phyloP scores from a whole-genome alignment of 345 rosid species.

The Salix brachista region DNA sequence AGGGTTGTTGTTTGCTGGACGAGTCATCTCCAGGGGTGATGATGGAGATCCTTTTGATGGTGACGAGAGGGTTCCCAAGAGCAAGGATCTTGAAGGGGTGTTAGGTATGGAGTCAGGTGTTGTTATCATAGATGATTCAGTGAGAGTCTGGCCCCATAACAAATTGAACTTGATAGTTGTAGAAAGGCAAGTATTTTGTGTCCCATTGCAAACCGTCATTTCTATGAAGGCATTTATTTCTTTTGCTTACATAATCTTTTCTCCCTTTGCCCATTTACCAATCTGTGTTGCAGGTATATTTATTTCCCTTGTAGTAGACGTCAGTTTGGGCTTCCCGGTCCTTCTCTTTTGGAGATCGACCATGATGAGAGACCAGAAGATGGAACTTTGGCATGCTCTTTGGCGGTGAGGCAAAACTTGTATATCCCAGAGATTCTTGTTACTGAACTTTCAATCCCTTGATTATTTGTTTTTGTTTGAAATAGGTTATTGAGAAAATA shows the following conservation, averaged over 20 bases:
- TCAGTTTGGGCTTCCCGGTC: conserved; percentile 93
- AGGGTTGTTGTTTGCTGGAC: conserved; percentile 81
- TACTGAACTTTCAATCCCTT: not conserved
- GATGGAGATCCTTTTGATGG: conserved; percentile 79
- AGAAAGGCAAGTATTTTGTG: conserved; percentile 55
- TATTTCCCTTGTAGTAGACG: conserved; percentile 97
- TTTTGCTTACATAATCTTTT: not conserved
- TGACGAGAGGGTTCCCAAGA: conserved; percentile 89
- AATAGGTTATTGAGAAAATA: conserved; percentile 83
- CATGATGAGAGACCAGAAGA: conserved; percentile 94
- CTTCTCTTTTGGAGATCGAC: conserved; percentile 97
- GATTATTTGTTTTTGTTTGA: conserved; percentile 5
- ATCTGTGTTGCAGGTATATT: conserved; percentile 59
- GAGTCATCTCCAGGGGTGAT: conserved; percentile 96
- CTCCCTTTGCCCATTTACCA: conserved; percentile 7
- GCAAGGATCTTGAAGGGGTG: conserved; percentile 98
- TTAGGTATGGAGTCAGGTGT: conserved; percentile 97
- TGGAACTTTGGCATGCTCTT: conserved; percentile 90
- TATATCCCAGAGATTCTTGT: not conserved
- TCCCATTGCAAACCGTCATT: not conserved
- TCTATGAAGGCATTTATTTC: not conserved
- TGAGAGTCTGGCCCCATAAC: conserved; percentile 96
- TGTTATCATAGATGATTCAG: conserved; percentile 91
- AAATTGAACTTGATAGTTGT: conserved; percentile 87
- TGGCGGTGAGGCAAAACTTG: conserved; percentile 58